These are phyloP conservation scores for Cenococcum geophilum DNA, from an alignment of 495 filamentous ascomycete genomes.

Conservation along the genomic window DNA sequence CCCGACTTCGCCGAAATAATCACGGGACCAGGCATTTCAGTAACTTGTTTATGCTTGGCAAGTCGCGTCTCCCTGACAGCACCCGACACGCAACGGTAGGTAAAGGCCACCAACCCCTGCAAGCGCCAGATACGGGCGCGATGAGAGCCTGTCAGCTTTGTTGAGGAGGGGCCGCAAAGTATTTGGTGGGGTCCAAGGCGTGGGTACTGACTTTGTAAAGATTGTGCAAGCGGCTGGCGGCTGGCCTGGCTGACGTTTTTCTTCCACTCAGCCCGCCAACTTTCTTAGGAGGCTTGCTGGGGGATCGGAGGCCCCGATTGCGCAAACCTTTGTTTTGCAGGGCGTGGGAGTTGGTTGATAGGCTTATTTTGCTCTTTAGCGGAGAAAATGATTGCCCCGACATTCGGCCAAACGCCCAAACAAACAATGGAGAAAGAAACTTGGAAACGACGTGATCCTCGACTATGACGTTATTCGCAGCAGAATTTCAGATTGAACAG, in stretches of 20 bases:
- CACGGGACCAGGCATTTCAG: conserved; percentile 27
- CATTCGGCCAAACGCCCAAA: neutral
- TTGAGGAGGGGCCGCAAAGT: conserved; percentile 20
- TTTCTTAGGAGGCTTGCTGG: conserved; percentile 14
- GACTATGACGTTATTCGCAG: neutral
- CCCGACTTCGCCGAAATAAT: conserved; percentile 10
- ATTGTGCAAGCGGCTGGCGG: conserved; percentile 19
- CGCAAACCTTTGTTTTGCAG: conserved; percentile 15
- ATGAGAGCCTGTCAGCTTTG: conserved; percentile 24
- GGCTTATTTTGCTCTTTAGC: neutral
- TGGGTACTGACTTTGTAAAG: conserved; percentile 10
- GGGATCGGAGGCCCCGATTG: conserved; percentile 18
- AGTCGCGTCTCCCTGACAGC: conserved; percentile 26
- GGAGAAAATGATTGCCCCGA: neutral
- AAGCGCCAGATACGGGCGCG: conserved; percentile 25
- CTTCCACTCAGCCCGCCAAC: conserved; percentile 22
- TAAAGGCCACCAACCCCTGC: conserved; percentile 16
- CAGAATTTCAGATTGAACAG: neutral
- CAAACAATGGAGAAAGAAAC: conserved; percentile 1
- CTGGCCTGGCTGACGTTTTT: conserved; percentile 14
- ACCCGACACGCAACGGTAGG: conserved; percentile 16
- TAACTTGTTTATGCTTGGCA: conserved; percentile 29
- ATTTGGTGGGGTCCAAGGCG: conserved; percentile 26
- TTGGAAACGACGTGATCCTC: conserved; percentile 2
- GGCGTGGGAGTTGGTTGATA: neutral